Conservation (phyloP, 2,329 filamentous ascomycete genomes). For the Nemania abortiva region DNA sequence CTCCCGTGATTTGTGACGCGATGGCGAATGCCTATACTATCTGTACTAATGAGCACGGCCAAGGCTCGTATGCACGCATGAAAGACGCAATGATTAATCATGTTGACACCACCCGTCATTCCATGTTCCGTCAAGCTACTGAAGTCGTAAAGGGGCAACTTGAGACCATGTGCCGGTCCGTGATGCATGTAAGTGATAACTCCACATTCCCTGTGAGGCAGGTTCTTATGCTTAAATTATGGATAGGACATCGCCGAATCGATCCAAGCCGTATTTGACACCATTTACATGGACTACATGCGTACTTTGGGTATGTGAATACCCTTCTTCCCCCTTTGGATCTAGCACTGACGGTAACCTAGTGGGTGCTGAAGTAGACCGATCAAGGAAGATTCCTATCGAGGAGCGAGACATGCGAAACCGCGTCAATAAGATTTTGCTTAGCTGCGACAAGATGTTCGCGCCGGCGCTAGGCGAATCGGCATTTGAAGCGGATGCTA, state of each 20-base stretch:
- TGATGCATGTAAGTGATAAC: slow-evolving; percentile 36
- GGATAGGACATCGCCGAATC: slow-evolving; percentile 31
- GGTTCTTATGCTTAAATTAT: not conserved
- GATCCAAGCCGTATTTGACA: slow-evolving; percentile 35
- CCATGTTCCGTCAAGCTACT: slow-evolving; percentile 64
- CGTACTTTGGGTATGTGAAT: slow-evolving; percentile 41
- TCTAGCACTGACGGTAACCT: slow-evolving; percentile 27
- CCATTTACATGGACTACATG: slow-evolving; percentile 41
- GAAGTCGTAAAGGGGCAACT: slow-evolving; percentile 57
- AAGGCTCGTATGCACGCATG: slow-evolving; percentile 64
- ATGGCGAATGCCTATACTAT: slow-evolving; percentile 62
- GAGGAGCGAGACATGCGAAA: slow-evolving; percentile 36
- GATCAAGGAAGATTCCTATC: slow-evolving; percentile 20
- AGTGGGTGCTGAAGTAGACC: slow-evolving; percentile 40
- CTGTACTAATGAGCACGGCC: slow-evolving; percentile 59
- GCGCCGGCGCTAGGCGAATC: slow-evolving; percentile 28
- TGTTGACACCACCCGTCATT: slow-evolving; percentile 54
- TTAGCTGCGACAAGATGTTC: slow-evolving; percentile 38
- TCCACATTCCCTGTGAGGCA: not conserved
- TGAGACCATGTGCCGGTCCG: slow-evolving; percentile 50
- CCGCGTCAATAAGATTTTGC: slow-evolving; percentile 26
- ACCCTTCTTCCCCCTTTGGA: not conserved
- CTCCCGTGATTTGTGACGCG: slow-evolving; percentile 58
- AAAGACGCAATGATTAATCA: slow-evolving; percentile 62
- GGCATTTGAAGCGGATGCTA: not conserved